Percentiles rank a stretch among this genome's conserved stretches.
Conservation (phyloP, 164 flowering plant genomes). For the Kalanchoe fedtschenkoi region DNA sequence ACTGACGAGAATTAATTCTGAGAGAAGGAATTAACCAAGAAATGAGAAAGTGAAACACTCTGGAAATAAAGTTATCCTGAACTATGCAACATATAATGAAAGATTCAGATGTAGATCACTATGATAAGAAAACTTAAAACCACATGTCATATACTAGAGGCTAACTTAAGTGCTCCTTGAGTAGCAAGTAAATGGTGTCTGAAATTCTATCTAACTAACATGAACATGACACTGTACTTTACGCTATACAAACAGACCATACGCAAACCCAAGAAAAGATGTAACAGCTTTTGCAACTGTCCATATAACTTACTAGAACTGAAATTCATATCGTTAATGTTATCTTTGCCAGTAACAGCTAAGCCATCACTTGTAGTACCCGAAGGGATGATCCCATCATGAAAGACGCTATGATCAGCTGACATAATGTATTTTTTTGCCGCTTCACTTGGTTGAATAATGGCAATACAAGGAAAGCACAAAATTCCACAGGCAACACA, state of each 20-base stretch:
- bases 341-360: slow-evolving; percentile 11
- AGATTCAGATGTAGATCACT: too few relatives aligned
- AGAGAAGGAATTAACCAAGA: neutral
- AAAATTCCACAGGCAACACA: slow-evolving; percentile 92
- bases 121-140: too few relatives aligned
- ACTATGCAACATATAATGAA: too few relatives aligned
- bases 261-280: neutral
- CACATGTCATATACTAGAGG: too few relatives aligned
- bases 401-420: slow-evolving; percentile 57
- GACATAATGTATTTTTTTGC: slow-evolving; percentile 68
- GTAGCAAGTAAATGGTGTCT: too few relatives aligned
- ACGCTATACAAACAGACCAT: neutral
- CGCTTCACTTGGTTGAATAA: slow-evolving; percentile 69
- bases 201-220: too few relatives aligned
- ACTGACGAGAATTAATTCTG: neutral
- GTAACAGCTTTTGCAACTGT: neutral
- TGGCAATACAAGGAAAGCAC: slow-evolving; percentile 74
- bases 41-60: neutral
- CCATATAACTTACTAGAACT: slow-evolving; percentile 28
- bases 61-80: too few relatives aligned
- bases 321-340: slow-evolving; percentile 17
- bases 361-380: slow-evolving; percentile 21
- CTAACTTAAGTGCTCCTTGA: too few relatives aligned
- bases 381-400: slow-evolving; percentile 40
- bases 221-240: neutral